Percentiles rank a stretch among this genome's conserved stretches.
Evolutionary conservation across 805 yeast species (phyloP).

Genomic region (Sugiyamaella boreocaroliniensis): DNA sequence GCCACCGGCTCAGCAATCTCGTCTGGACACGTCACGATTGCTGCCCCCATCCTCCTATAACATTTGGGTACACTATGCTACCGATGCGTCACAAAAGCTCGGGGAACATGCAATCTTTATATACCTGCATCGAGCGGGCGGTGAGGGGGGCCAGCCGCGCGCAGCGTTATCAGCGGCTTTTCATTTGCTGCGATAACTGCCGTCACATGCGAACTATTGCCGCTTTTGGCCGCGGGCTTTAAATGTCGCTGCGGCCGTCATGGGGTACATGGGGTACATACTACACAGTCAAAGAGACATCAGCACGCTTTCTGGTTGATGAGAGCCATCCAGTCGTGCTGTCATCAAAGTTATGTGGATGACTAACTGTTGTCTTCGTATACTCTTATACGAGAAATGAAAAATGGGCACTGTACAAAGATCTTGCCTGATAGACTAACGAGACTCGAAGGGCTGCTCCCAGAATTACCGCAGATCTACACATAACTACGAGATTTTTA

Average conservation of each 20-base stretch:
- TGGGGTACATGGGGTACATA: too few species aligned
- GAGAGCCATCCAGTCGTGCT: too few species aligned
- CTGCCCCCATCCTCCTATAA: background rate
- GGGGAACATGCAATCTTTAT: background rate
- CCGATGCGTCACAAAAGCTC: background rate
- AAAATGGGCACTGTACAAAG: too few species aligned
- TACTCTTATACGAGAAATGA: too few species aligned
- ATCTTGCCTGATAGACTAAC: too few species aligned
- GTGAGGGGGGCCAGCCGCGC: background rate
- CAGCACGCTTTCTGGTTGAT: too few species aligned
- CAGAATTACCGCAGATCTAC: too few species aligned
- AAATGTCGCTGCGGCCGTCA: background rate
- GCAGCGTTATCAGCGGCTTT: background rate
- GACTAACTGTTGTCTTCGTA: too few species aligned
- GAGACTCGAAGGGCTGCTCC: too few species aligned
- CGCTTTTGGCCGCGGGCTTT: background rate
- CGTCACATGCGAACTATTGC: background rate
- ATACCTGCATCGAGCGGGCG: background rate
- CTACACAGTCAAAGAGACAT: too few species aligned
- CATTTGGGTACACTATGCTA: background rate
- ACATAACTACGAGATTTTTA: too few species aligned
- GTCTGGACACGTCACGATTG: background rate
- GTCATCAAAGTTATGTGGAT: too few species aligned
- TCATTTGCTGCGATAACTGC: background rate
- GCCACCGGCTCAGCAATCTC: background rate